These are phyloP conservation scores for Russula griseocarnosa DNA, from an alignment of 768 basidiomycete genomes.

Conservation along the genomic window DNA sequence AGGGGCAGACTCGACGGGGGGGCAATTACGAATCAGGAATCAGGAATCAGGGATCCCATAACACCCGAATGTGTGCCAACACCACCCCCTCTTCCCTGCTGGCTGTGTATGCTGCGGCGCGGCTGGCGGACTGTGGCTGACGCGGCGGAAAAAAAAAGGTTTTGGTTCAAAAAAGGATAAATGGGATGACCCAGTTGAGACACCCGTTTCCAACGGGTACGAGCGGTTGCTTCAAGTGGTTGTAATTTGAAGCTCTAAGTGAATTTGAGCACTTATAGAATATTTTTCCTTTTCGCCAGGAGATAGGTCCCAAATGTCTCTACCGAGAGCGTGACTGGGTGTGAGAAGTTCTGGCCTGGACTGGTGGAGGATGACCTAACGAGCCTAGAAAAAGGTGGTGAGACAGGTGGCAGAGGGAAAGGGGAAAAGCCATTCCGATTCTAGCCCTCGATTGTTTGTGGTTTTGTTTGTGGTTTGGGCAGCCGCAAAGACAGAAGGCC, in stretches of 20 bases:
- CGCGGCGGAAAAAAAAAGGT: neutral
- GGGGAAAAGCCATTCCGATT: neutral
- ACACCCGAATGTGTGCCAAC: slow-evolving; percentile 10
- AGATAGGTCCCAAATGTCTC: slow-evolving; percentile 1
- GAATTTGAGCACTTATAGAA: neutral
- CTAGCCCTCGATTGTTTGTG: slow-evolving; percentile 5
- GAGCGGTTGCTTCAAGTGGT: slow-evolving; percentile 1
- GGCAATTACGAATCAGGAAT: slow-evolving; percentile 2
- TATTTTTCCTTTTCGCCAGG: neutral
- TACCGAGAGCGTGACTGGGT: slow-evolving; percentile 1
- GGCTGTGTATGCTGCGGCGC: slow-evolving; percentile 12
- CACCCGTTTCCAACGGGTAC: slow-evolving; percentile 6
- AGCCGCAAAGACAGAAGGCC: slow-evolving; percentile 17
- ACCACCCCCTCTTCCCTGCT: slow-evolving; percentile 7
- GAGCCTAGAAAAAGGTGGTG: slow-evolving; percentile 4
- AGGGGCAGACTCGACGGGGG: slow-evolving; percentile 1
- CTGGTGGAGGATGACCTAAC: slow-evolving; percentile 8
- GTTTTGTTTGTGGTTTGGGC: neutral
- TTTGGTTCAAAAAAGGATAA: slow-evolving; percentile 19
- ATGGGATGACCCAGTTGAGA: slow-evolving; percentile 2
- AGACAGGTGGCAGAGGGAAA: neutral
- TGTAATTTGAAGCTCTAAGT: neutral
- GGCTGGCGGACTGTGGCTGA: slow-evolving; percentile 9
- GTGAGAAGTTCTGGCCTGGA: slow-evolving; percentile 15
- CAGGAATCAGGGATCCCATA: slow-evolving; percentile 4